Evolutionary conservation across 108 stramenopile species (phyloP).

Genomic region (Skeletonema menzelii): DNA sequence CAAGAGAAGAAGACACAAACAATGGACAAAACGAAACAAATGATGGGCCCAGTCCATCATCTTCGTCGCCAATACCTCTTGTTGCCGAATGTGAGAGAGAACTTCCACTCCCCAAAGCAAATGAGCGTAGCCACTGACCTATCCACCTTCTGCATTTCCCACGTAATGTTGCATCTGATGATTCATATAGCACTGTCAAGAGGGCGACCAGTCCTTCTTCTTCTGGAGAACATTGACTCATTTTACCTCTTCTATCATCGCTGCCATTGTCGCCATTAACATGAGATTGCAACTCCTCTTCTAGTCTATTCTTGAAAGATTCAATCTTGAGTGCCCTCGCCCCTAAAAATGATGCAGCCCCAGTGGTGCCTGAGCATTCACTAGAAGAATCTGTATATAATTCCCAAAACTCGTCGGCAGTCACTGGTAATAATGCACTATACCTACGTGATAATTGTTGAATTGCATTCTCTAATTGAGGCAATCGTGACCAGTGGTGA

Average conservation of each 20-base stretch:
- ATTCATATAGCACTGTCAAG: slow-evolving; percentile 15
- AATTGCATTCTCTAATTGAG: slow-evolving; percentile 28
- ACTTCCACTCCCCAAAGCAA: slow-evolving; percentile 25
- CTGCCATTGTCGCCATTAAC: neutral
- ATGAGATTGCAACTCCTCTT: slow-evolving; percentile 25
- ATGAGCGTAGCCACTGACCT: slow-evolving; percentile 23
- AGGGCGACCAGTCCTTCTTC: slow-evolving; percentile 25
- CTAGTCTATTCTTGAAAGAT: slow-evolving; percentile 14
- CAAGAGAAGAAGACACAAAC: slow-evolving; percentile 9
- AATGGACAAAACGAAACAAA: slow-evolving; percentile 35
- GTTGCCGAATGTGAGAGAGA: slow-evolving; percentile 13
- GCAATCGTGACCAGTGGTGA: slow-evolving; percentile 24
- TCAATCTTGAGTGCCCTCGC: slow-evolving; percentile 19
- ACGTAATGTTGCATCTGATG: slow-evolving; percentile 27
- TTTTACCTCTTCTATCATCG: neutral
- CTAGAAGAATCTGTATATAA: neutral
- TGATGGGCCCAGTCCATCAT: slow-evolving; percentile 26
- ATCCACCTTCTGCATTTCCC: slow-evolving; percentile 39
- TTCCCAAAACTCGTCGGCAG: slow-evolving; percentile 19
- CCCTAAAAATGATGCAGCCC: slow-evolving; percentile 16
- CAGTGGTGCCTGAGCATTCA: neutral
- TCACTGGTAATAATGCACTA: slow-evolving; percentile 16
- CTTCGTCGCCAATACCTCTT: neutral
- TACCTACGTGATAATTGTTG: slow-evolving; percentile 26
- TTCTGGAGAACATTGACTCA: slow-evolving; percentile 7